Evolutionary conservation across 495 filamentous ascomycete species (phyloP).

Genomic region (Xylaria longipes): DNA sequence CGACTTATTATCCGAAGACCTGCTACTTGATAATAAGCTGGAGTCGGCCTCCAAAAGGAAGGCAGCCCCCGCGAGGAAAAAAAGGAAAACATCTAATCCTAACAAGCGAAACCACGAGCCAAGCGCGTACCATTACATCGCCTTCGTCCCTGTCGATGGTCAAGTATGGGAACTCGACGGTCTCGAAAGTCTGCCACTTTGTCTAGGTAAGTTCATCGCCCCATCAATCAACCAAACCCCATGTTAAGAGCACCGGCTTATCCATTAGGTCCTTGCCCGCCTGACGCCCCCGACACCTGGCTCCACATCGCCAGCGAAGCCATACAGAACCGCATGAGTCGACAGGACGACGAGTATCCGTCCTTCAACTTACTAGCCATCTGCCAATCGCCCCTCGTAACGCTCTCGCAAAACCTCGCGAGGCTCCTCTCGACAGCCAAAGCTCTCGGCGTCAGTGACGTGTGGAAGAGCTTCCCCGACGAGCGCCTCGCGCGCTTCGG

Average conservation of each 20-base stretch:
- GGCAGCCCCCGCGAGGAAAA: constrained; percentile 33
- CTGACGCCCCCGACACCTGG: constrained; percentile 42
- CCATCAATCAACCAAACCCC: background rate
- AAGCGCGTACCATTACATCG: constrained; percentile 79
- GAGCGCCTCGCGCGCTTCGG: constrained; percentile 33
- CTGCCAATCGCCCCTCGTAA: constrained; percentile 46
- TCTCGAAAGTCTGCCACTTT: constrained; percentile 73
- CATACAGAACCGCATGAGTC: constrained; percentile 49
- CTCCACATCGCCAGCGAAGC: constrained; percentile 44
- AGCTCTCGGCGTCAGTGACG: constrained; percentile 34
- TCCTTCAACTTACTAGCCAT: constrained; percentile 56
- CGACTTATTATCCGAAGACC: constrained; percentile 80
- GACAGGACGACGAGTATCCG: constrained; percentile 44
- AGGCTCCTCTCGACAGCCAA: constrained; percentile 40
- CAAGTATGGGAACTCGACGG: constrained; percentile 92
- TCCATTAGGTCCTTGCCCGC: constrained; percentile 31
- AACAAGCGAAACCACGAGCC: constrained; percentile 35
- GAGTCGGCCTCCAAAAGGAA: constrained; percentile 53
- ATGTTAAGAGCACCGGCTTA: constrained; percentile 1
- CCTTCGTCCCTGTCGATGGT: constrained; percentile 78
- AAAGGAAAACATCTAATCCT: constrained; percentile 29
- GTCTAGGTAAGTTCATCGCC: constrained; percentile 60
- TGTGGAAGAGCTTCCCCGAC: constrained; percentile 20
- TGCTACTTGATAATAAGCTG: constrained; percentile 68
- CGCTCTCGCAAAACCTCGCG: constrained; percentile 41